phyloP scores from a whole-genome alignment of 1,139 yeast genomes.

The Candida frijolesensis region DNA sequence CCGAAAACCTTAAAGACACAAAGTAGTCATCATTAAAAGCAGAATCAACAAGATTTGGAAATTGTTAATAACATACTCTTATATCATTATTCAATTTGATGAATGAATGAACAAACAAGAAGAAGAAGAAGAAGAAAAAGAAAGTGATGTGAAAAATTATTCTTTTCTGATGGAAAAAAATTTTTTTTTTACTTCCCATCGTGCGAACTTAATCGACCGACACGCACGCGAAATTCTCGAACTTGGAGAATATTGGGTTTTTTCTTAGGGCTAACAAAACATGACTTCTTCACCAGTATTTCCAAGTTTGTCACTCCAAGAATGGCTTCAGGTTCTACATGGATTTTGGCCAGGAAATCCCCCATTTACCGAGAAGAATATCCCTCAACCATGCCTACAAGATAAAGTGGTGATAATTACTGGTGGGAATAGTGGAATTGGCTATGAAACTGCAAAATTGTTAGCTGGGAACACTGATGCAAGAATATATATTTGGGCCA shows the following conservation, averaged over 20 bases:
- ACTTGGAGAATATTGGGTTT: neutral
- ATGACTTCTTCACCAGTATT: slow-evolving; percentile 8
- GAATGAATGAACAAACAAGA: neutral
- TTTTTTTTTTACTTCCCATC: slow-evolving; percentile 7
- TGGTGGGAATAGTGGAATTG: slow-evolving; percentile 14
- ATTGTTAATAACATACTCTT: neutral
- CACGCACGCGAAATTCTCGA: neutral
- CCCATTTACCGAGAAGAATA: slow-evolving; percentile 12
- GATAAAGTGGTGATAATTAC: slow-evolving; percentile 12
- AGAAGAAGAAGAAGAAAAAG: neutral
- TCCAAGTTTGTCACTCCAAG: slow-evolving; percentile 7
- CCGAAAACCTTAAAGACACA: slow-evolving; percentile 50
- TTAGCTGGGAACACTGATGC: slow-evolving; percentile 41
- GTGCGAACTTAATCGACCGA: neutral
- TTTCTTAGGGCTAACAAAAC: neutral
- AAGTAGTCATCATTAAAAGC: slow-evolving; percentile 43
- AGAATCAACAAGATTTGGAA: neutral
- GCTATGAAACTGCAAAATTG: slow-evolving; percentile 32
- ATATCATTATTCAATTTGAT: slow-evolving; percentile 2
- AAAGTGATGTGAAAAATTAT: neutral
- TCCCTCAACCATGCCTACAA: slow-evolving; percentile 5
- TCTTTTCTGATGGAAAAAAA: slow-evolving; percentile 2
- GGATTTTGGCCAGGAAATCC: slow-evolving; percentile 13
- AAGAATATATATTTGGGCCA: slow-evolving; percentile 9
- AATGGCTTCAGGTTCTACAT: slow-evolving; percentile 11